These are phyloP conservation scores for Metarhizium rileyi DNA, from an alignment of 2,329 filamentous ascomycete genomes.

Conservation along the genomic window DNA sequence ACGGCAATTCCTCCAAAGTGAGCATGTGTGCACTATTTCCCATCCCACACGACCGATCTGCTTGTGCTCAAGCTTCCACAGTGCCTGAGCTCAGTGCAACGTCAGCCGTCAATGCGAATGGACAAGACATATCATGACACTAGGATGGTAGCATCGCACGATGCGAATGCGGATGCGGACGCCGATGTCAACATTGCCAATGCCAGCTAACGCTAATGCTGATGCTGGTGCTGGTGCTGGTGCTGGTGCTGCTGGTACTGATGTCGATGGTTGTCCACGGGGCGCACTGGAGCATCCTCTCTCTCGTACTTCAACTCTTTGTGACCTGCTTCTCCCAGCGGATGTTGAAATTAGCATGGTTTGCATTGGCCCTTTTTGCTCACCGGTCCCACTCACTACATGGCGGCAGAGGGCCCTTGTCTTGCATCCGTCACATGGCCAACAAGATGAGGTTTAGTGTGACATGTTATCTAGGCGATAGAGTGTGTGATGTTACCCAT, in stretches of 20 bases:
- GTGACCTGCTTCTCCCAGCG: constrained; percentile 1
- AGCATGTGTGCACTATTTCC: neutral
- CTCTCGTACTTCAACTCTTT: too few relatives aligned
- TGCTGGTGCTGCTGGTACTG: too few relatives aligned
- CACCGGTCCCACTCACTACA: constrained; percentile 15
- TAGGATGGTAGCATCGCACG: neutral
- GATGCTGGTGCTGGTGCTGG: neutral
- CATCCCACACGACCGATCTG: neutral
- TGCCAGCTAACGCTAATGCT: neutral
- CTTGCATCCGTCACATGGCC: constrained; percentile 6
- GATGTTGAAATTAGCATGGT: neutral
- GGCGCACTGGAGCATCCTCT: too few relatives aligned
- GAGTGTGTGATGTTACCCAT: neutral
- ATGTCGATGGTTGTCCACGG: too few relatives aligned
- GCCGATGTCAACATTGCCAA: too few relatives aligned
- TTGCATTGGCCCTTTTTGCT: constrained; percentile 10
- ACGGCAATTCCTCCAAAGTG: neutral
- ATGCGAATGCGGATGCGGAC: too few relatives aligned
- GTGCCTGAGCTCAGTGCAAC: neutral
- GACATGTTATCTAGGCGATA: neutral
- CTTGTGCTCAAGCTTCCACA: neutral
- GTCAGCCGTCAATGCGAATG: neutral
- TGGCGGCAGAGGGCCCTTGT: constrained; percentile 2
- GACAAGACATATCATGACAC: neutral
- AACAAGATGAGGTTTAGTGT: constrained; percentile 1